Percentiles rank a stretch among this genome's conserved stretches.
Conservation (phyloP, 352 stramenopile species). For the Phytophthora sojae region DNA sequence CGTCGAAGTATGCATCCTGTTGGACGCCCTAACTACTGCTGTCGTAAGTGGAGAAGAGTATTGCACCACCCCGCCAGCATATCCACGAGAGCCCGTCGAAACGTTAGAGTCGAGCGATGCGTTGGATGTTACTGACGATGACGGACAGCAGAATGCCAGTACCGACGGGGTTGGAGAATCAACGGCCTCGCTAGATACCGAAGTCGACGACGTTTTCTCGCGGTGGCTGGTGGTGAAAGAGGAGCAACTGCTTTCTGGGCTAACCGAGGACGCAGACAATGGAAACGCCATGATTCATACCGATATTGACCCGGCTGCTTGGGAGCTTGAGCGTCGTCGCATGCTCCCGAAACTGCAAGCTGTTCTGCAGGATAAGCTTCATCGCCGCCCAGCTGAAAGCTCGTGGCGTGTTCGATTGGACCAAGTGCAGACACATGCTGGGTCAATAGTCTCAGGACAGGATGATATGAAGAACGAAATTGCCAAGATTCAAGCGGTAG, state of each 20-base stretch:
- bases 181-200: constrained; percentile 32
- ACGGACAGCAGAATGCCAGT: constrained; percentile 19
- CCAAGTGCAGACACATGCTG: constrained; percentile 35
- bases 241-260: constrained; percentile 11
- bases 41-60: constrained; percentile 36
- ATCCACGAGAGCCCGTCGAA: constrained; percentile 55
- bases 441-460: constrained; percentile 21
- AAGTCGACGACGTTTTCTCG: constrained; percentile 46
- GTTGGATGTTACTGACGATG: constrained; percentile 56
- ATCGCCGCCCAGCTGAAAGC: constrained; percentile 22
- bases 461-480: constrained; percentile 30
- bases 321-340: constrained; percentile 45
- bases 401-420: constrained; percentile 43
- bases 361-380: constrained; percentile 31
- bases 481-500: constrained; percentile 34
- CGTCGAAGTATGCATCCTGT: constrained; percentile 59
- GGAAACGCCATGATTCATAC: constrained; percentile 51
- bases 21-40: constrained; percentile 54
- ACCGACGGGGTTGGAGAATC: constrained; percentile 37
- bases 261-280: constrained; percentile 13
- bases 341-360: constrained; percentile 49
- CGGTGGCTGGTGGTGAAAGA: constrained; percentile 58
- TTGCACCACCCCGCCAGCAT: constrained; percentile 29
- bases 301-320: constrained; percentile 46
- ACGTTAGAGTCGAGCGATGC: constrained; percentile 49